Evolutionary conservation across 148 eudicot genomes (phyloP).

Genomic region (Chenopodium quinoa): DNA sequence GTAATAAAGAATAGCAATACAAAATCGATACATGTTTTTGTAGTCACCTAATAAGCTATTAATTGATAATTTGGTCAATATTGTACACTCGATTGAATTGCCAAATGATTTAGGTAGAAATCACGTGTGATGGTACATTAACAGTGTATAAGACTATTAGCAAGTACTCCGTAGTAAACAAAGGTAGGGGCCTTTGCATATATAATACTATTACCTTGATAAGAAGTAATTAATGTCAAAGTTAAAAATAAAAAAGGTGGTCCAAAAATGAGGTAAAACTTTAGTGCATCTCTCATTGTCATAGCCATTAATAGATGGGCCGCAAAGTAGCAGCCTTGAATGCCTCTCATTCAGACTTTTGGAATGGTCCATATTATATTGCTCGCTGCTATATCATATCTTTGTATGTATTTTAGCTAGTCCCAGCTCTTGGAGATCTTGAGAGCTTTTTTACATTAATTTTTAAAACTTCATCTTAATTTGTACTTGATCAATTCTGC

Average conservation of each 20-base stretch:
- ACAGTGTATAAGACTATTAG: no score
- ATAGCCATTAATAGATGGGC: constrained; percentile 29
- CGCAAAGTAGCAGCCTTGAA: constrained; percentile 17
- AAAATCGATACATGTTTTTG: no score
- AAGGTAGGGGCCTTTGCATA: neutral
- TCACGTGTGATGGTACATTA: no score
- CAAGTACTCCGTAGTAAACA: neutral
- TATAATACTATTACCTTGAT: no score
- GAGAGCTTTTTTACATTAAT: neutral
- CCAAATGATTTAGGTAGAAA: no score
- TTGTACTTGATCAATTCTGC: neutral
- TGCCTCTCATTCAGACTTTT: neutral
- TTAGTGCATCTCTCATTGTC: constrained; percentile 9
- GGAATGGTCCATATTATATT: constrained; percentile 11
- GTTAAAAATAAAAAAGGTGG: neutral
- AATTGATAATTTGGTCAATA: no score
- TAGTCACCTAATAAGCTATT: no score
- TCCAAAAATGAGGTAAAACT: neutral
- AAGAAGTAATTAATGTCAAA: no score
- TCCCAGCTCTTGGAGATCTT: neutral
- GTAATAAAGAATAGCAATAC: no score
- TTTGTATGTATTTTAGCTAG: neutral
- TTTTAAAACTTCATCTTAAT: neutral
- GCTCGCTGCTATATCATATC: neutral
- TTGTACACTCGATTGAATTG: no score